A percentile compares a stretch with the other conserved stretches of the same genome.
Evolutionary conservation across 495 filamentous ascomycete species (phyloP).

Genomic region (Hypoxylon subgilvum): DNA sequence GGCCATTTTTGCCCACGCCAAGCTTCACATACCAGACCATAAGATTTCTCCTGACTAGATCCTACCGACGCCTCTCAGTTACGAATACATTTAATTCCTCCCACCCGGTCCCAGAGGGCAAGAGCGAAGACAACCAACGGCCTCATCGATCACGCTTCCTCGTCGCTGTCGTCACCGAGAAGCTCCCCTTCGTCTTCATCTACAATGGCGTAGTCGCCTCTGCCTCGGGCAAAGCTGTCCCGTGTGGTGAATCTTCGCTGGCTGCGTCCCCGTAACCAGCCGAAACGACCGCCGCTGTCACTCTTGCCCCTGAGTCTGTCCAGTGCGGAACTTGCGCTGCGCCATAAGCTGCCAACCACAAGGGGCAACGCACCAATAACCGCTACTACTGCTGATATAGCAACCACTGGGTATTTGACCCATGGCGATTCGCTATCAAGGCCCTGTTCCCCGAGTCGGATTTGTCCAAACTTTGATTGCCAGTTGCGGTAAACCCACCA

Average conservation of each 20-base stretch:
- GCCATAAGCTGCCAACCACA: conserved; percentile 69
- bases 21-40: conserved; percentile 7
- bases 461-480: conserved; percentile 88
- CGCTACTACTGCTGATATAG: conserved; percentile 77
- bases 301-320: conserved; percentile 50
- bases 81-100: conserved; percentile 20
- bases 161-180: conserved; percentile 90
- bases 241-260: conserved; percentile 77
- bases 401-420: conserved; percentile 78
- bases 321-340: conserved; percentile 57
- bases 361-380: conserved; percentile 77
- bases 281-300: conserved; percentile 47
- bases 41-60: conserved; percentile 23
- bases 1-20: background rate
- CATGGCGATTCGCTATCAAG: conserved; percentile 71
- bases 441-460: conserved; percentile 73
- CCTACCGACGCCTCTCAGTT: conserved; percentile 30
- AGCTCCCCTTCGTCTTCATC: conserved; percentile 93
- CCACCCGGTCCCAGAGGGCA: background rate
- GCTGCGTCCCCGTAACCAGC: conserved; percentile 54
- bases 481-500: conserved; percentile 88
- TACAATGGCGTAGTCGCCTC: conserved; percentile 83
- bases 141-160: conserved; percentile 67
- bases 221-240: conserved; percentile 80
- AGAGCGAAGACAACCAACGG: background rate